These are phyloP conservation scores for Mycena vulgaris DNA, from an alignment of 768 basidiomycete species.

Conservation along the genomic window DNA sequence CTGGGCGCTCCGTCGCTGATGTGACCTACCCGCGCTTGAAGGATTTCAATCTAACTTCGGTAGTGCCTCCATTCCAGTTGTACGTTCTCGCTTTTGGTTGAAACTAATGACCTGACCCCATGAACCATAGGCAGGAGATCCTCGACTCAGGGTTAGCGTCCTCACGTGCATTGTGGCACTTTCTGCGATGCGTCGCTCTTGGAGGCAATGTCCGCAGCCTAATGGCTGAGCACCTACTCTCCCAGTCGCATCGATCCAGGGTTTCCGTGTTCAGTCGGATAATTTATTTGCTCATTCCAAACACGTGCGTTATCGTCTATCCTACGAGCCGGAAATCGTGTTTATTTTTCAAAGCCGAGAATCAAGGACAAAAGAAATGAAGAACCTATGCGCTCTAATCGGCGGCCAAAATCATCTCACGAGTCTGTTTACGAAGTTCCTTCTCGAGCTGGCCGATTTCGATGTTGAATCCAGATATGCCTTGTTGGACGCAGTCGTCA, in stretches of 20 bases:
- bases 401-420: neutral
- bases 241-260: conserved; percentile 4
- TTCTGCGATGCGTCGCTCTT: conserved; percentile 26
- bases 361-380: neutral
- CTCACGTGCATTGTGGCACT: conserved; percentile 22
- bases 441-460: conserved; percentile 4
- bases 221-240: conserved; percentile 1
- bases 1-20: conserved; percentile 11
- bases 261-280: conserved; percentile 35
- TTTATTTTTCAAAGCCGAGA: conserved; percentile 3
- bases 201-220: conserved; percentile 19
- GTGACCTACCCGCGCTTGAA: conserved; percentile 13
- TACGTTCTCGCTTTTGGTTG: neutral
- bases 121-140: conserved; percentile 5
- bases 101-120: neutral
- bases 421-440: neutral
- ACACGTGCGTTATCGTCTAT: conserved; percentile 13
- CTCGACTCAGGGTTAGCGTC: neutral
- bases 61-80: neutral
- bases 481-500: conserved; percentile 21
- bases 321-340: neutral
- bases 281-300: conserved; percentile 24
- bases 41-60: conserved; percentile 1
- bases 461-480: conserved; percentile 1
- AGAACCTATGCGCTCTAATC: neutral